Base-by-base conservation (phyloP, 768 basidiomycete genomes). In the Boletus tylopilopsis region DNA sequence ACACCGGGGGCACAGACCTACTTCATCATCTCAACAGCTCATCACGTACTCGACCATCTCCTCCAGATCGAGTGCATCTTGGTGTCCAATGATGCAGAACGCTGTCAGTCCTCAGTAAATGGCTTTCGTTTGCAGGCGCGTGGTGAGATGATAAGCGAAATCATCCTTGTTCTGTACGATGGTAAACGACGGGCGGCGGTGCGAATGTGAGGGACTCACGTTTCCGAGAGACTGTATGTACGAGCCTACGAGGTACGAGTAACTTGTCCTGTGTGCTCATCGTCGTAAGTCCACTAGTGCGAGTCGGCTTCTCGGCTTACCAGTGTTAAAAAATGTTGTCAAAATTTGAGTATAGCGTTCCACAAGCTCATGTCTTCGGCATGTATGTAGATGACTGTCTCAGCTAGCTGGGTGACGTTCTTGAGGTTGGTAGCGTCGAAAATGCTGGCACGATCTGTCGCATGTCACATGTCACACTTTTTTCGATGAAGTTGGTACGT, bases 81-180 rank as follows among this genome's bases (percentile, higher is more conserved):
- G 73, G 39, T 78, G 79, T 1, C 77, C 80, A 84, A 98, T 88
- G 39, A 93, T 74, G 33, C 78, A 87, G 3, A 95, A 72, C 0
- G 96, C 93, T 0, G 88, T 92, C 32, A 94, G 73, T 7, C 93
- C 96, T 96, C 96, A 99, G 68, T 96, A 99, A 6, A 97, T 76
- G 2, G 94, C 95, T 66, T 97, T 98, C 69, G 98, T 74, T 6
- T 94, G 88, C 7, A 98, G 78, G 68, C 98, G 96, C 11, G 93
- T 76, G 1, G 94, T 94, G 18, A 95, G 76, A 66, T 95, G 91
- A 70, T 95, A 95, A 1, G 79, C 76, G 18, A 96, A 76, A 56
- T 93, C 91, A 73, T 91, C 82, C 50, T 86, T 85, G 69, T 75
- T 85, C 89, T 89, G 60, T n/a, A 11, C 5, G 23, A 30, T 36